Evolutionary conservation across 345 rosid genomes (phyloP), one percentile per base, ranked within the genome.

Genomic region (Linum lewisii): DNA sequence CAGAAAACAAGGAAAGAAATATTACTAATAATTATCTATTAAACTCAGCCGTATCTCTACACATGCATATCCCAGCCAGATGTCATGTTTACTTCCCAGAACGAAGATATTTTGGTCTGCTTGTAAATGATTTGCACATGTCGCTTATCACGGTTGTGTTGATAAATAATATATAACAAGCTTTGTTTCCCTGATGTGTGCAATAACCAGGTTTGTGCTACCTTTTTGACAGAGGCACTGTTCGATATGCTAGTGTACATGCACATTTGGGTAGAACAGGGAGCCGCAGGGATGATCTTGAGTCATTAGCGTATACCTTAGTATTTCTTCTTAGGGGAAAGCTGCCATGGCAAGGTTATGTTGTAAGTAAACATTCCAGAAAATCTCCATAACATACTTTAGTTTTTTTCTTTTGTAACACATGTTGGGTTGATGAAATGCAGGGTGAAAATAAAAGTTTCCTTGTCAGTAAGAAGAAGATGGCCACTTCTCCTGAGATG

Each of bases 241-340:
- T 52, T 10, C 23, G 56, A 6, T 52, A 52, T 52, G 56, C 56
- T 6, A 52, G 56, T 52, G 56, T 52, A 24, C 56, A 52, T 52
- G 56, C 56, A 52, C 56, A 52, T 52, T 52, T 52, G 25, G 56
- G 56, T 20, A 52, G 56, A 15, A 52, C 56, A 13, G 56, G 56
- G 15, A 52, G 56, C 25, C 56, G 56, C 6, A 52, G 56, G 56
- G 56, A 52, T 52, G 56, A 52, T 15, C 56, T 52, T 9, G 56
- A 52, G 56, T 52, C 56, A 19, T 21, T 52, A 24, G 56, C 56
- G n/a, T 52, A 52, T 6, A 52, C 56, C 15, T 24, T 52, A 24
- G 25, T 52, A 52, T 52, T 52, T 21, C 56, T 52, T 52, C 23
- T 52, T 20, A 52, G 24, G 25, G 56, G 56, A 52, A 52, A 24